Evolutionary conservation across 176 grass and related monocot species (phyloP).

Genomic region (Carex cristatella): DNA sequence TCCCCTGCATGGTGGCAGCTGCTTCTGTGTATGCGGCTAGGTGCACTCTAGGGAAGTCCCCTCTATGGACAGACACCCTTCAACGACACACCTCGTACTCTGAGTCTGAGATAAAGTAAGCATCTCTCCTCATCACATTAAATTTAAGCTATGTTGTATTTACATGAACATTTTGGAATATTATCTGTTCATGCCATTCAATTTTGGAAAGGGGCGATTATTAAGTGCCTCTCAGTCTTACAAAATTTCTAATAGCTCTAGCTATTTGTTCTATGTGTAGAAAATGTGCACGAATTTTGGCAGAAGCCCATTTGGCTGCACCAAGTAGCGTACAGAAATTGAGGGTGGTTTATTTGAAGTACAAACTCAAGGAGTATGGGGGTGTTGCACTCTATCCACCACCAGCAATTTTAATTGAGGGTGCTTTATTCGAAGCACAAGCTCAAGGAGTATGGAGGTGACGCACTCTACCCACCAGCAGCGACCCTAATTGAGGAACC

Average conservation of each 20-base stretch:
- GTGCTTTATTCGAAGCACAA: constrained; percentile 42
- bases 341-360: constrained; percentile 44
- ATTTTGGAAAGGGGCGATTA: background rate
- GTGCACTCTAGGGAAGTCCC: constrained; percentile 50
- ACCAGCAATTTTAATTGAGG: background rate
- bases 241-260: background rate
- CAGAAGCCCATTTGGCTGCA: constrained; percentile 23
- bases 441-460: constrained; percentile 19
- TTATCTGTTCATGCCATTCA: background rate
- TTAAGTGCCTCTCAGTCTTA: background rate
- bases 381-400: constrained; percentile 14
- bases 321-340: constrained; percentile 25
- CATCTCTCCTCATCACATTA: background rate
- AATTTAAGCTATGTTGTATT: background rate
- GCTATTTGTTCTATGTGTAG: constrained; percentile 15
- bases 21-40: constrained; percentile 54
- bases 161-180: background rate
- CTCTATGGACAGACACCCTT: constrained; percentile 63
- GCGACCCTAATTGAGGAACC: no score
- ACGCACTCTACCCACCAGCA: background rate
- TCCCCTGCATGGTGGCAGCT: constrained; percentile 46
- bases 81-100: constrained; percentile 35
- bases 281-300: constrained; percentile 26
- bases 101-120: constrained; percentile 47
- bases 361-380: constrained; percentile 23